These are phyloP conservation scores for Aspergillus fischeri DNA, from an alignment of 2,329 filamentous ascomycete species.

Conservation along the genomic window DNA sequence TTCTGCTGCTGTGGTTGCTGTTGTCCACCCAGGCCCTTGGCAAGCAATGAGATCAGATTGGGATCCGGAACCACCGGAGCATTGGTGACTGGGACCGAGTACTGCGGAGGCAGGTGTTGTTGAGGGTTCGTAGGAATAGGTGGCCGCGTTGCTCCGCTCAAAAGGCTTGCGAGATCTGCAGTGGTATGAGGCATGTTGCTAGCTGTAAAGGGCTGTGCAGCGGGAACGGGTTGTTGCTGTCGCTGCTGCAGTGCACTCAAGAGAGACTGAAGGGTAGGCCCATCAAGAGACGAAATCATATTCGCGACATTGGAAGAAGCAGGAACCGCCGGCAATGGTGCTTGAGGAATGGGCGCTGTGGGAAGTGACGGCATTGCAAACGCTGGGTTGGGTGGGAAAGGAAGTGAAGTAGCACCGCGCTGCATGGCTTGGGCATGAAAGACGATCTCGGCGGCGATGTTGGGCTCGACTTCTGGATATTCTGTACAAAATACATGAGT, in stretches of 20 bases:
- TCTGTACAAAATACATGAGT: constrained; percentile 44
- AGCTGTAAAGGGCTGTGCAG: constrained; percentile 33
- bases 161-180: constrained; percentile 40
- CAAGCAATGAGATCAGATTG: constrained; percentile 35
- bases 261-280: constrained; percentile 65
- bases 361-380: constrained; percentile 34
- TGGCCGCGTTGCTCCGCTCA: constrained; percentile 37
- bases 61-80: constrained; percentile 30
- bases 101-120: constrained; percentile 25
- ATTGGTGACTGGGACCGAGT: constrained; percentile 26
- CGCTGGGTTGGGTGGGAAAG: constrained; percentile 33
- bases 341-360: constrained; percentile 28
- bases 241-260: constrained; percentile 55
- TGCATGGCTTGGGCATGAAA: constrained; percentile 50
- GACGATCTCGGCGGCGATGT: constrained; percentile 76
- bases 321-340: constrained; percentile 30
- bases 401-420: constrained; percentile 32
- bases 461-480: constrained; percentile 77
- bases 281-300: constrained; percentile 65
- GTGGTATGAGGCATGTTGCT: constrained; percentile 28
- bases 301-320: constrained; percentile 55
- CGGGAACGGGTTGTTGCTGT: constrained; percentile 32
- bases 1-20: constrained; percentile 33
- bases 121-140: constrained; percentile 29
- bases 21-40: constrained; percentile 35